Evolutionary conservation across 371 early-diverging fungal genomes (phyloP).

Genomic region (Entomophthora muscae): DNA sequence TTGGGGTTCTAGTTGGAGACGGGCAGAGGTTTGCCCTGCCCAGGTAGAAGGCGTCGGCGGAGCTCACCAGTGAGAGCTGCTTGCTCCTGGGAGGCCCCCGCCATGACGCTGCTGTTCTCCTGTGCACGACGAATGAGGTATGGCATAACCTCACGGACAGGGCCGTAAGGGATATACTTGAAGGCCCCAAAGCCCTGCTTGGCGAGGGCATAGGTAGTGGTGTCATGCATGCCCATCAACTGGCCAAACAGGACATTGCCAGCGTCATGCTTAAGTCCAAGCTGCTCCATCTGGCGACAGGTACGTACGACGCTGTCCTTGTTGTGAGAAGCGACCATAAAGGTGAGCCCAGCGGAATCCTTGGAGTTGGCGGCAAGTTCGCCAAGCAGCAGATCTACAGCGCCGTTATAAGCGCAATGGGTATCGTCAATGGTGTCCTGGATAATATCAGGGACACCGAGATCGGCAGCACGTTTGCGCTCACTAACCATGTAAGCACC

Average conservation of each 20-base stretch:
- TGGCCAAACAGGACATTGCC: slow-evolving; percentile 84
- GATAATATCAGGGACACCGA: slow-evolving; percentile 63
- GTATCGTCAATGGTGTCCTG: slow-evolving; percentile 64
- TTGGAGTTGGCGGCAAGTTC: slow-evolving; percentile 18
- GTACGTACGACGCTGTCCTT: slow-evolving; percentile 51
- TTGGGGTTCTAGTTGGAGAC: too few relatives aligned
- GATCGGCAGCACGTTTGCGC: slow-evolving; percentile 49
- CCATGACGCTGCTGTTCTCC: slow-evolving; percentile 73
- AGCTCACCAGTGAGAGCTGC: slow-evolving; percentile 31
- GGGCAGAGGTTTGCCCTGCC: too few relatives aligned
- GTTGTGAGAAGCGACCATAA: slow-evolving; percentile 90
- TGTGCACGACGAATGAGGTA: slow-evolving; percentile 88
- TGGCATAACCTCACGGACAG: slow-evolving; percentile 78
- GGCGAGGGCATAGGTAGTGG: slow-evolving; percentile 54
- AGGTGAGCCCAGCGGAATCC: slow-evolving; percentile 29
- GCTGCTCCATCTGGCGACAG: slow-evolving; percentile 39
- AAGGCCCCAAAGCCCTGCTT: slow-evolving; percentile 55
- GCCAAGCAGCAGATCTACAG: slow-evolving; percentile 48
- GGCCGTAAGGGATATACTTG: slow-evolving; percentile 90
- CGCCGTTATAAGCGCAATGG: slow-evolving; percentile 66
- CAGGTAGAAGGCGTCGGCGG: too few relatives aligned
- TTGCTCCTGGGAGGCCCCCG: slow-evolving; percentile 25
- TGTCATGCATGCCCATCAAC: slow-evolving; percentile 78
- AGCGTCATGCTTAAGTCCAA: slow-evolving; percentile 24
- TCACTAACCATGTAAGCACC: slow-evolving; percentile 88